phyloP scores from a whole-genome alignment of 2,329 filamentous ascomycete species.

The Exserohilum rostratum region DNA sequence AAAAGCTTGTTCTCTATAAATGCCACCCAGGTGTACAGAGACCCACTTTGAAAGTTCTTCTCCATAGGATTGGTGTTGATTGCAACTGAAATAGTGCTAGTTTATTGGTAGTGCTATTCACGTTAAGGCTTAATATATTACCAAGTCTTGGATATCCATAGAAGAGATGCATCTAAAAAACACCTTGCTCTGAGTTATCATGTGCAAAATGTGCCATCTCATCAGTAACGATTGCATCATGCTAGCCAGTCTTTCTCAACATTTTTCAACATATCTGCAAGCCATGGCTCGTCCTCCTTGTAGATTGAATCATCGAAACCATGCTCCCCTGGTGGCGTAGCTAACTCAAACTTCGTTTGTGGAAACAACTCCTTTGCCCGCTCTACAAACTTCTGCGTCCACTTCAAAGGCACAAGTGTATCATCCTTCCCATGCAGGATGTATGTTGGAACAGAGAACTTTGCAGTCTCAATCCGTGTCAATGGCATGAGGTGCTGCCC shows the following conservation, averaged over 20 bases:
- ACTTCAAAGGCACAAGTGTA: slow-evolving; percentile 33
- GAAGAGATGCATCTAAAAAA: too few relatives aligned
- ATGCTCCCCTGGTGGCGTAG: slow-evolving; percentile 30
- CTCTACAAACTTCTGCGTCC: slow-evolving; percentile 33
- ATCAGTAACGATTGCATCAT: too few relatives aligned
- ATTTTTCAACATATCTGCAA: slow-evolving; percentile 35
- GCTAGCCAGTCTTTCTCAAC: slow-evolving; percentile 36
- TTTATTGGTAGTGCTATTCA: too few relatives aligned
- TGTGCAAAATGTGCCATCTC: too few relatives aligned
- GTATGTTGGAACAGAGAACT: slow-evolving; percentile 35
- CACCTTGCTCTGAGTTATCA: too few relatives aligned
- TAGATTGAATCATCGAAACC: slow-evolving; percentile 38
- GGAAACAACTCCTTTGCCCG: slow-evolving; percentile 25
- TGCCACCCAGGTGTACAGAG: too few relatives aligned
- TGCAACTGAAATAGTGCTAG: too few relatives aligned
- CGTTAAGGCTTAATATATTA: too few relatives aligned
- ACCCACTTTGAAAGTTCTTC: too few relatives aligned
- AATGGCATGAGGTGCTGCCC: slow-evolving; percentile 36
- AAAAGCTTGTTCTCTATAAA: too few relatives aligned
- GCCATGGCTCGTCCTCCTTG: slow-evolving; percentile 38
- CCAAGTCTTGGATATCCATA: too few relatives aligned
- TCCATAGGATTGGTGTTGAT: too few relatives aligned
- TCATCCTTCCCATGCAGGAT: slow-evolving; percentile 43
- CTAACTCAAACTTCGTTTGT: background rate
- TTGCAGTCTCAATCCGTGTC: slow-evolving; percentile 29